These are phyloP conservation scores for Triticum dicoccoides DNA, from an alignment of 176 grass and related monocot genomes.

Conservation along the genomic window DNA sequence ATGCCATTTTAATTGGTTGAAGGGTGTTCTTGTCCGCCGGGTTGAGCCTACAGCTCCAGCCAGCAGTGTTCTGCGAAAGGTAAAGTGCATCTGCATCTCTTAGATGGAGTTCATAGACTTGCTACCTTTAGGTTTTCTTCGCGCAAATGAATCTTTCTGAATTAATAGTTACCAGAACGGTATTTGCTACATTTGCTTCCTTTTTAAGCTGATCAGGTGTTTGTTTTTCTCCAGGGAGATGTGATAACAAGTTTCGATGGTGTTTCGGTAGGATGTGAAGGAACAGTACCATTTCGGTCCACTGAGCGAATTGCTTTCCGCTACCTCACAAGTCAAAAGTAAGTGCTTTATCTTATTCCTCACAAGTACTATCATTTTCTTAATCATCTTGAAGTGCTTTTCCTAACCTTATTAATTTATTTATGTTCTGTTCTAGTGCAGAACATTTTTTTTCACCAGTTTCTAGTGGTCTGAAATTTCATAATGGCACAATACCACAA, in stretches of 20 bases:
- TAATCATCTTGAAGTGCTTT: background rate
- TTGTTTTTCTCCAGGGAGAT: constrained; percentile 75
- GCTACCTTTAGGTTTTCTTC: constrained; percentile 1
- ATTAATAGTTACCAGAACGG: constrained; percentile 11
- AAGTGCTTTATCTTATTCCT: constrained; percentile 36
- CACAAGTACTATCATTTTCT: background rate
- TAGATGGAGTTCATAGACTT: constrained; percentile 16
- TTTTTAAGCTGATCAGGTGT: constrained; percentile 22
- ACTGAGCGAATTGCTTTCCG: constrained; percentile 95
- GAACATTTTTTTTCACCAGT: background rate
- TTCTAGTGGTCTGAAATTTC: background rate
- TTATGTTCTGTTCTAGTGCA: background rate
- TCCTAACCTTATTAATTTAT: background rate
- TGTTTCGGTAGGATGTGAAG: constrained; percentile 77
- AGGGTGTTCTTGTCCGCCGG: constrained; percentile 89
- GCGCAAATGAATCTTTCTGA: constrained; percentile 27
- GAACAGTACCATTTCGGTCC: constrained; percentile 90
- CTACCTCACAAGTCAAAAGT: constrained; percentile 98
- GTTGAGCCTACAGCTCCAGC: constrained; percentile 94
- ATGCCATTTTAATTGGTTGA: constrained; percentile 42
- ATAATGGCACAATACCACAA: background rate
- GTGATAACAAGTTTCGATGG: constrained; percentile 98
- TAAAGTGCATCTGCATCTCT: constrained; percentile 28
- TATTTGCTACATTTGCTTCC: constrained; percentile 30
- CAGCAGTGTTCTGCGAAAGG: constrained; percentile 72